These are phyloP conservation scores for Triticum monococcum DNA, from an alignment of 176 grass and related monocot genomes.

Conservation along the genomic window DNA sequence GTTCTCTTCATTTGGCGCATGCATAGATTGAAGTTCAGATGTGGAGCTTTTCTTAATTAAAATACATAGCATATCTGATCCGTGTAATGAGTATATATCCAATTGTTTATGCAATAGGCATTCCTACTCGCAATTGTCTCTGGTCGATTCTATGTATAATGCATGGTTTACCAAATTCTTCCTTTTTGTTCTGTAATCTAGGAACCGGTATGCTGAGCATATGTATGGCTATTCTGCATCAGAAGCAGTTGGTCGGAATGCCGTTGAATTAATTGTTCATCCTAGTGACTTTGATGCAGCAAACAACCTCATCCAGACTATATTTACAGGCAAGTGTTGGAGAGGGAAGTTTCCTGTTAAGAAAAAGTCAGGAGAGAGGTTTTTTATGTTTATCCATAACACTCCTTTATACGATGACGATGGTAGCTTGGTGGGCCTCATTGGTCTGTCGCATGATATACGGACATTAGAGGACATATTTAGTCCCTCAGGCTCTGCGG, in stretches of 20 bases:
- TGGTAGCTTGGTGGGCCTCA: slow-evolving; percentile 72
- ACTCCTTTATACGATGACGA: slow-evolving; percentile 93
- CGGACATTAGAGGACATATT: slow-evolving; percentile 49
- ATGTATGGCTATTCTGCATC: slow-evolving; percentile 72
- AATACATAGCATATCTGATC: not conserved
- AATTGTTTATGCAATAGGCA: not conserved
- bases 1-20: no score
- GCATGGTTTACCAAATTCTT: not conserved
- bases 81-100: not conserved
- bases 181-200: slow-evolving; percentile 16
- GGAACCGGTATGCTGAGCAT: slow-evolving; percentile 73
- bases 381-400: slow-evolving; percentile 58
- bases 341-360: slow-evolving; percentile 82
- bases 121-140: not conserved
- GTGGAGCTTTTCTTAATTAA: not conserved
- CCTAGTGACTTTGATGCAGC: slow-evolving; percentile 46
- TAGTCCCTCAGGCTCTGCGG: slow-evolving; percentile 26
- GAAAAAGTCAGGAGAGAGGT: slow-evolving; percentile 70
- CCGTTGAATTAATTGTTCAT: slow-evolving; percentile 60
- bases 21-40: no score
- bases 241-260: slow-evolving; percentile 75
- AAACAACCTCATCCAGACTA: slow-evolving; percentile 41
- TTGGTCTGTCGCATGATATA: slow-evolving; percentile 69
- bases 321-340: slow-evolving; percentile 80
- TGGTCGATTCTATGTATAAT: not conserved